These are phyloP conservation scores for Bocquillonia castaneifolia DNA, from an alignment of 441 rosid species.

Conservation along the genomic window DNA sequence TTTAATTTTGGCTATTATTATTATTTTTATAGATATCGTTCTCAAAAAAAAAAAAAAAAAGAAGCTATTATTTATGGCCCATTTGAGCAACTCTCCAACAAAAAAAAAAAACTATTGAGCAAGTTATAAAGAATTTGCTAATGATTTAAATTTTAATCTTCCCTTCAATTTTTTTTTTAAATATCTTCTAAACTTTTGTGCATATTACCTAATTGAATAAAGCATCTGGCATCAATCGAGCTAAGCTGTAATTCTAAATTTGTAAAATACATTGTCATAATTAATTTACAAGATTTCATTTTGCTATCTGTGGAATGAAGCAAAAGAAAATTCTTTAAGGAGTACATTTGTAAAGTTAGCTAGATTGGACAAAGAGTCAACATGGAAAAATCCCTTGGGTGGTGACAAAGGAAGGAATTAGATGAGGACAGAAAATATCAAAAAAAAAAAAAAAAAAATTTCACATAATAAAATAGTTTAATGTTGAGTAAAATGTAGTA, in stretches of 20 bases:
- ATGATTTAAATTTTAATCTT: no score
- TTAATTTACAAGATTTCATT: background rate
- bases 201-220: background rate
- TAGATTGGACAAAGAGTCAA: background rate
- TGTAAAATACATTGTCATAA: background rate
- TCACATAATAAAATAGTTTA: no score
- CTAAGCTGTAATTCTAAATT: no score
- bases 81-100: no score
- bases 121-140: no score
- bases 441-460: background rate
- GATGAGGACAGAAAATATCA: background rate
- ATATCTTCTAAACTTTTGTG: background rate
- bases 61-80: no score
- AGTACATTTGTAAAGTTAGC: background rate
- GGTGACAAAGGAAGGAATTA: conserved; percentile 19
- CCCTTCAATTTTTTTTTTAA: conserved; percentile 1
- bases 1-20: background rate
- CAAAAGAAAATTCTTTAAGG: conserved; percentile 4
- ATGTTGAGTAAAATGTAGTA: no score
- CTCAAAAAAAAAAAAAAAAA: no score
- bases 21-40: no score
- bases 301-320: background rate
- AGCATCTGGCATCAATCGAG: background rate
- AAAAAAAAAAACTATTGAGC: no score
- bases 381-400: conserved; percentile 7